A percentile compares a stretch with the other conserved stretches of the same genome.
phyloP scores from a whole-genome alignment of 202 grass and related monocot species.

The Eragrostis tef region DNA sequence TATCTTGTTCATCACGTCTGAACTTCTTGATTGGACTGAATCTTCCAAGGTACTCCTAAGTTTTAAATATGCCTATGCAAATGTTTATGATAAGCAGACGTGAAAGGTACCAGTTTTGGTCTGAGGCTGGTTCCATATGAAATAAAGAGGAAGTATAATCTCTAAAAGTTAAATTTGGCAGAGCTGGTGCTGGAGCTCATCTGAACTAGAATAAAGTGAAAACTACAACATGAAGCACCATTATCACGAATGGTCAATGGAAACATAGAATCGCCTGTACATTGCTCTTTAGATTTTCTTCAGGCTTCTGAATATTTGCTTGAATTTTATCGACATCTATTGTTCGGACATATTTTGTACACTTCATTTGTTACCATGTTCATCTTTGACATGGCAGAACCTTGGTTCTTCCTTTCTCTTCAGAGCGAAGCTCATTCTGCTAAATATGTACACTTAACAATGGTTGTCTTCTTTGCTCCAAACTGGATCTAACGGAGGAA shows the following conservation, averaged over 20 bases:
- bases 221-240: constrained; percentile 28
- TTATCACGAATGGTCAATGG: constrained; percentile 19
- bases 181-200: neutral
- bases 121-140: neutral
- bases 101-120: neutral
- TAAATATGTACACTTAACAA: constrained; percentile 39
- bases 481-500: constrained; percentile 70
- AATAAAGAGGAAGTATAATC: neutral
- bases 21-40: constrained; percentile 15
- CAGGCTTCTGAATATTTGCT: constrained; percentile 45
- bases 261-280: constrained; percentile 51
- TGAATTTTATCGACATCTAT: constrained; percentile 23
- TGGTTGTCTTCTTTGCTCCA: constrained; percentile 69
- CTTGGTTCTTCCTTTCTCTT: constrained; percentile 28
- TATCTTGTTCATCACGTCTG: neutral
- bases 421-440: constrained; percentile 17
- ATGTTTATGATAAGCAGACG: constrained; percentile 26
- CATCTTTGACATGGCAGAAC: constrained; percentile 34
- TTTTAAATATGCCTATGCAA: constrained; percentile 20
- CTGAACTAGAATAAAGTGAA: constrained; percentile 1
- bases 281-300: constrained; percentile 56
- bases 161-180: constrained; percentile 1
- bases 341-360: constrained; percentile 48
- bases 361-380: constrained; percentile 36
- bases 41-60: constrained; percentile 8